Evolutionary conservation across 495 filamentous ascomycete species (phyloP), one percentile per base, ranked within the genome.

Genomic region (Podospora didyma): DNA sequence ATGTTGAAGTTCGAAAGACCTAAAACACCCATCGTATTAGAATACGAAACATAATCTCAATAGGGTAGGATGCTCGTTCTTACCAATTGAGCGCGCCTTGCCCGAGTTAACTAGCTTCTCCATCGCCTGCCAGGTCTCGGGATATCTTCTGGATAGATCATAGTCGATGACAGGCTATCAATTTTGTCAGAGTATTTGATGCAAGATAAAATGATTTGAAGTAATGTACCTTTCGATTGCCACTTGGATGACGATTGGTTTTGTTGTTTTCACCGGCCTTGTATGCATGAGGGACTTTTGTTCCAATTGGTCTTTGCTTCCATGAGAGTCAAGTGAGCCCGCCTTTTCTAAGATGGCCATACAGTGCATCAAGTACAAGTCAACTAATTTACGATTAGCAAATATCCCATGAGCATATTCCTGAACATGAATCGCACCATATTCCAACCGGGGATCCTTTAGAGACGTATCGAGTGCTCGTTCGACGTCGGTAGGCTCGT

Each of bases 1-100:
- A 69, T 55, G 48, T 62, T 71, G 59, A 75, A 77, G 62, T 75
- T 77, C 12, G 70, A 71, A 14, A 78, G 58, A 10, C 68, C 64
- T 69, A 23, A 56, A 2, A 22, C 3, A 31, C 9, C 9, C 26
- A 31, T 9, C 9, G 26, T 31, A 20, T 10, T 21, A 19, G 35
- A 46, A 58, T 45, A 37, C 7, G 4, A 12, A 26, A 3, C 10
- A 7, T 51, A 2, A 12, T 14, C 9, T 12, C 35, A 17, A 16
- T 11, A 17, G 7, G 28, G 11, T 22, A n/a, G 16, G n/a, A 14
- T 21, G 20, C 49, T 12, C 14, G 10, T 26, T 53, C 68, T 22
- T 51, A 59, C 71, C 71, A 52, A 78, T 75, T 12, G 67, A 58
- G 20, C 61, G 61, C 3, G 69, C 62, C 47, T 67, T 69, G 19